phyloP scores from a whole-genome alignment of 2,329 filamentous ascomycete species.

The Alternaria conjuncta region DNA sequence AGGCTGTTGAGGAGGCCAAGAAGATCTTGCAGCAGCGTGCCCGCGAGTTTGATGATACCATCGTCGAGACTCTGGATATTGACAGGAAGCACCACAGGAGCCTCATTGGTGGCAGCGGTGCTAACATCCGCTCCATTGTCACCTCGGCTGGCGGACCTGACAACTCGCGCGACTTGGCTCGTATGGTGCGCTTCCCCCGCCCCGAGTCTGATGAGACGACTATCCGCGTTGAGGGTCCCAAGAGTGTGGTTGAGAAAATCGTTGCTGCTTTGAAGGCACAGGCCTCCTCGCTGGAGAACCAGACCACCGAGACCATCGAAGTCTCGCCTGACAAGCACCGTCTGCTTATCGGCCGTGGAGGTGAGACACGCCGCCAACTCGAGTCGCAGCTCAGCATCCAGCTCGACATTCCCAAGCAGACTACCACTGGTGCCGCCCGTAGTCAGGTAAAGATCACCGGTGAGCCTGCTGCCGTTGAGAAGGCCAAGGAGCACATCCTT shows the following conservation, averaged over 20 bases:
- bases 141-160: conserved; percentile 87
- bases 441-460: conserved; percentile 88
- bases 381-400: conserved; percentile 86
- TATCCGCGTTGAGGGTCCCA: conserved; percentile 88
- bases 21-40: conserved; percentile 87
- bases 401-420: conserved; percentile 88
- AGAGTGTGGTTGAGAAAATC: conserved; percentile 86
- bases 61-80: conserved; percentile 83
- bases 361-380: conserved; percentile 82
- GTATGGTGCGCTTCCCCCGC: conserved; percentile 93
- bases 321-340: conserved; percentile 90
- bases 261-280: conserved; percentile 80
- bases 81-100: conserved; percentile 92
- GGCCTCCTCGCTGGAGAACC: conserved; percentile 81
- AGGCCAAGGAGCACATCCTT: conserved; percentile 85
- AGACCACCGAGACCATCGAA: conserved; percentile 78
- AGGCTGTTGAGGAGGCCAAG: conserved; percentile 89
- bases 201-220: conserved; percentile 80
- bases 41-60: conserved; percentile 86
- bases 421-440: conserved; percentile 70
- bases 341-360: conserved; percentile 87
- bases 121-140: conserved; percentile 86
- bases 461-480: conserved; percentile 76
- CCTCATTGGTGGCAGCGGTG: conserved; percentile 85
- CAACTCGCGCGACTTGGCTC: conserved; percentile 80